Evolutionary conservation across 116 monocot genomes (phyloP), one percentile per base, ranked within the genome.

Genomic region (Dioscorea cayenensis): DNA sequence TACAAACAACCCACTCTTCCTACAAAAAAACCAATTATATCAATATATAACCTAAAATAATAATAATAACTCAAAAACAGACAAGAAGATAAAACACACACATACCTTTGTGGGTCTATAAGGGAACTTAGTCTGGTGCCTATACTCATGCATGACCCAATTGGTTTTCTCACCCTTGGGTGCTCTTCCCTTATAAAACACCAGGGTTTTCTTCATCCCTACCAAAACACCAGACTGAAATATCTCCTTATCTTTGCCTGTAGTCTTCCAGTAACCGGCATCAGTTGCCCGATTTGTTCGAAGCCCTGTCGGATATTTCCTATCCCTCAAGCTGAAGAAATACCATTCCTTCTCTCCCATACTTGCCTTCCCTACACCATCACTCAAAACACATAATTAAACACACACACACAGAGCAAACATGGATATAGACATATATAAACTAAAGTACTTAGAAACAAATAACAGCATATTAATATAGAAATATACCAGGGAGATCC

Each of bases 101-200:
- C 38, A 16, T 68, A 90, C 94, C 85, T 94, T 90, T 21, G 69
- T 74, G n/a, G 84, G 79, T 69, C 70, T 91, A 79, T 80, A 86
- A 49, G 82, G 76, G 67, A 76, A 84, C 63, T 84, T 84, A 58
- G 72, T 48, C 48, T 88, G 88, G 58, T 73, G 84, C 69, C 91
- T 84, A 23, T 91, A 94, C 73, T 94, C 94, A 67, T 94, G 94
- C 91, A 94, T 94, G 49, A 94, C 91, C 94, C 94, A 94, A 50
- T 84, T 91, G 51, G 88, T 88, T 72, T 91, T 90, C 75, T 91
- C 94, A 3, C 94, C 94, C 71, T 76, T 86, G 20, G 94, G 94
- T 60, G 94, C 94, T 52, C 94, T 90, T n/a, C 94, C 94, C 63
- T 83, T 94, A 79, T 94, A 94, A 77, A 94, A 94, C 32, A 94